Evolutionary conservation across 2,329 filamentous ascomycete genomes (phyloP), one percentile per base, ranked within the genome.

Genomic region (Thermomyces lanuginosus): DNA sequence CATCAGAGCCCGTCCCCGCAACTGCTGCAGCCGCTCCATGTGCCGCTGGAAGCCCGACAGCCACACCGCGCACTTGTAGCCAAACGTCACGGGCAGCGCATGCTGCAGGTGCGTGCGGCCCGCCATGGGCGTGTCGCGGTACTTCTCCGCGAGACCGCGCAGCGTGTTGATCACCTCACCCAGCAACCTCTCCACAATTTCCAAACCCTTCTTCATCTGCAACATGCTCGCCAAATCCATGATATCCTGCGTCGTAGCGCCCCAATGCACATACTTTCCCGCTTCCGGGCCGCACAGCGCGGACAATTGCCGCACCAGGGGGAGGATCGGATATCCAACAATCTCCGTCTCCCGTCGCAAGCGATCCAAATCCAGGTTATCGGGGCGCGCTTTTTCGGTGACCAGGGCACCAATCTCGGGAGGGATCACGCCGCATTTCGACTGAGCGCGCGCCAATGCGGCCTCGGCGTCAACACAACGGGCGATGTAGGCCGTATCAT

Each of bases 241-340:
- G 31, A 69, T 68, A 36, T 70, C 65, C 35, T 70, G 66, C 0
- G 66, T 70, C 0, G 66, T 69, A 2, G 65, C 64, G 6, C 66
- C 66, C 64, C 65, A 69, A 39, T 69, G 65, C 7, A 69, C 57
- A 36, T 65, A 69, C 32, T 56, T 51, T n/a, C 44, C 52, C 8
- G 40, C 42, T 4, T 46, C 37, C 16, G 48, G 43, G 8, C 39
- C 42, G 13, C 39, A 44, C n/a, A 43, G 42, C 15, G 47, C 44
- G 1, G 54, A 54, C 13, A 67, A 42, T 31, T 67, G 64, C 18
- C 56, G 49, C 2, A 66, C 58, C 8, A 68, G 37, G 1, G 62
- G 60, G 0, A 68, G 47, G 6, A 68, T 63, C 0, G 64, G 64
- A 28, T 68, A 67, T 1, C 64, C 63, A 0, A 68, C 63, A 22